A percentile compares a stretch with the other conserved stretches of the same genome.
These are phyloP conservation scores for Puccinia triticina DNA, from an alignment of 1,284 basidiomycete species.

Conservation along the genomic window DNA sequence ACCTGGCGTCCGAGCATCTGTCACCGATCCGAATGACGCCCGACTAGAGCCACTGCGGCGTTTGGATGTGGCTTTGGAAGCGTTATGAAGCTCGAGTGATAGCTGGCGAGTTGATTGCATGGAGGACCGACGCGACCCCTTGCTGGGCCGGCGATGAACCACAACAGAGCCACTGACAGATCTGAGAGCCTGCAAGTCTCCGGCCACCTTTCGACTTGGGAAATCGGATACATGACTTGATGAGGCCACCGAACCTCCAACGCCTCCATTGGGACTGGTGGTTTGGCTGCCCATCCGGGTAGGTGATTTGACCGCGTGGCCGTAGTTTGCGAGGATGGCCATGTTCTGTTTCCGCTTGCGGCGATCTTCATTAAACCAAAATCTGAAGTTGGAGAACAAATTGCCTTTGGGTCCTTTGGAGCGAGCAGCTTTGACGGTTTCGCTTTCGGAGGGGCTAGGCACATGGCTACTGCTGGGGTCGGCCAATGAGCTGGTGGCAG, in stretches of 20 bases:
- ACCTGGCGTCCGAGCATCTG: constrained; percentile 33
- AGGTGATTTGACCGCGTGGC: constrained; percentile 4
- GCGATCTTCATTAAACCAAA: constrained; percentile 63
- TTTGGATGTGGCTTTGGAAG: constrained; percentile 16
- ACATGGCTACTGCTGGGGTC: not conserved
- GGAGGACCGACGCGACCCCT: constrained; percentile 42
- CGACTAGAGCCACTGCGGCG: constrained; percentile 46
- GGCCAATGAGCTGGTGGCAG: constrained; percentile 2
- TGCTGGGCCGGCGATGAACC: constrained; percentile 32
- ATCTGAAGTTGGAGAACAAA: constrained; percentile 62
- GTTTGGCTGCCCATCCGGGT: constrained; percentile 2
- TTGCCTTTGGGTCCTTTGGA: constrained; percentile 59
- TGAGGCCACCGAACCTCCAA: constrained; percentile 80
- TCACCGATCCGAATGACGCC: constrained; percentile 33
- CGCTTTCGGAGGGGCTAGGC: not conserved
- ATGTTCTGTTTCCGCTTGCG: constrained; percentile 60
- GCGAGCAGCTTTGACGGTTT: constrained; percentile 11
- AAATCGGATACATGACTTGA: constrained; percentile 64
- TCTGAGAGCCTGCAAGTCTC: constrained; percentile 32
- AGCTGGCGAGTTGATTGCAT: constrained; percentile 32
- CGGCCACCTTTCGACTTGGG: constrained; percentile 62
- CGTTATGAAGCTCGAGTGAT: constrained; percentile 25
- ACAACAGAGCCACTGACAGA: constrained; percentile 20
- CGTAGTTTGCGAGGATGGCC: constrained; percentile 52
- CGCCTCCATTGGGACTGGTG: not conserved